These are phyloP conservation scores for Suillus fuscotomentosus DNA, from an alignment of 768 basidiomycete genomes.

Conservation along the genomic window DNA sequence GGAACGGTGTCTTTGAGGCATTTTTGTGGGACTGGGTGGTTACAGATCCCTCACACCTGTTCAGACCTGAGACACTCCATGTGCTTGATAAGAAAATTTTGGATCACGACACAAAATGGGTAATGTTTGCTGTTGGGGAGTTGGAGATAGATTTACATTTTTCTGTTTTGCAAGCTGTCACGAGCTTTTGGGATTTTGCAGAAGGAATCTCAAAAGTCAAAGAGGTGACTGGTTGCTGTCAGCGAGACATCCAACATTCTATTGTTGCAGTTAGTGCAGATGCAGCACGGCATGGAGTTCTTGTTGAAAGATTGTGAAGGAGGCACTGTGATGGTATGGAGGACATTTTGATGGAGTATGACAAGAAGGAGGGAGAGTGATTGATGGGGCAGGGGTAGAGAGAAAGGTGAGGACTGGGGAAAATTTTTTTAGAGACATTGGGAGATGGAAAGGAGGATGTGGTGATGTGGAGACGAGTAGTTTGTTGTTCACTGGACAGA, in stretches of 20 bases:
- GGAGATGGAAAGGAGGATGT: too few relatives aligned
- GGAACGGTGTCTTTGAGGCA: constrained; percentile 17
- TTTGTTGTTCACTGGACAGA: too few relatives aligned
- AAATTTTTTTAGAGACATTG: too few relatives aligned
- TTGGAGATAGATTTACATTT: constrained; percentile 36
- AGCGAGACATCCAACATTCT: constrained; percentile 34
- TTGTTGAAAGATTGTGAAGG: too few relatives aligned
- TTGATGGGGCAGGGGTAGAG: too few relatives aligned
- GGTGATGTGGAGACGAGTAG: too few relatives aligned
- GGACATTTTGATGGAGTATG: too few relatives aligned
- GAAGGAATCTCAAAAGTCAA: constrained; percentile 40
- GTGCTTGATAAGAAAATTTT: constrained; percentile 37
- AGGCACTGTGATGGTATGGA: too few relatives aligned
- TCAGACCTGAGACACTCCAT: constrained; percentile 38
- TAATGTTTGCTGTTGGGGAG: constrained; percentile 28
- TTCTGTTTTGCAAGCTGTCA: constrained; percentile 33
- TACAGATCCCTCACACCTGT: constrained; percentile 30
- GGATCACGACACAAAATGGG: constrained; percentile 41
- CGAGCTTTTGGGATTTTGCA: constrained; percentile 34
- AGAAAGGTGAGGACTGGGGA: too few relatives aligned
- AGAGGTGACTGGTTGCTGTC: constrained; percentile 38
- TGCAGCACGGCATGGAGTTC: constrained; percentile 25
- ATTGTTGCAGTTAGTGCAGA: constrained; percentile 35
- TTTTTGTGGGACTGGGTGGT: constrained; percentile 38
- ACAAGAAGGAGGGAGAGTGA: too few relatives aligned